phyloP scores from a whole-genome alignment of 2,329 filamentous ascomycete species.

The Celoporthe dispersa region DNA sequence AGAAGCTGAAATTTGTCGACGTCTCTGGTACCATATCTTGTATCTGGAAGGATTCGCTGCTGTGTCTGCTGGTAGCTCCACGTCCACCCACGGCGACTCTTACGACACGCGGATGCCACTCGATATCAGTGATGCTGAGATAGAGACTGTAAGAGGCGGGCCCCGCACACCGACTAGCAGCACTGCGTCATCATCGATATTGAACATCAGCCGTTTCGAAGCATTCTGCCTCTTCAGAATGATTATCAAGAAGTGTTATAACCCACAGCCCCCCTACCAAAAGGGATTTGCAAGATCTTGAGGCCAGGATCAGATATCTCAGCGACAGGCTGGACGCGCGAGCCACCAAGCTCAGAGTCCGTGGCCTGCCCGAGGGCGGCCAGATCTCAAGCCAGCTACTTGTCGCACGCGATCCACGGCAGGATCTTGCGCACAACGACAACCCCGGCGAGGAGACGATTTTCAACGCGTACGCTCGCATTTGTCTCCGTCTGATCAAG shows the following conservation, averaged over 20 bases:
- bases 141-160: not conserved
- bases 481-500: not conserved
- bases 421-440: not conserved
- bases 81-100: not conserved
- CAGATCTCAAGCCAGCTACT: slow-evolving; percentile 3
- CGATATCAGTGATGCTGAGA: not conserved
- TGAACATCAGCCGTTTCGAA: not conserved
- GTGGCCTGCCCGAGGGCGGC: slow-evolving; percentile 2
- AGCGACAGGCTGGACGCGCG: not conserved
- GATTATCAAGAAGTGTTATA: not conserved
- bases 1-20: slow-evolving; percentile 7
- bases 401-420: not conserved
- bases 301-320: not conserved
- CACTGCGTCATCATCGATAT: not conserved
- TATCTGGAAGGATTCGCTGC: not conserved
- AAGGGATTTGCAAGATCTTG: not conserved
- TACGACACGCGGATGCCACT: not conserved
- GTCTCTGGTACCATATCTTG: not conserved
- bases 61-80: not conserved
- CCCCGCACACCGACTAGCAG: not conserved
- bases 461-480: slow-evolving; percentile 4
- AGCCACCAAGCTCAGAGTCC: not conserved
- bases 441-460: not conserved
- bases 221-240: not conserved
- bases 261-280: not conserved